Base-by-base conservation (phyloP, 2,329 filamentous ascomycete genomes). In the Scedosporium dehoogii region DNA sequence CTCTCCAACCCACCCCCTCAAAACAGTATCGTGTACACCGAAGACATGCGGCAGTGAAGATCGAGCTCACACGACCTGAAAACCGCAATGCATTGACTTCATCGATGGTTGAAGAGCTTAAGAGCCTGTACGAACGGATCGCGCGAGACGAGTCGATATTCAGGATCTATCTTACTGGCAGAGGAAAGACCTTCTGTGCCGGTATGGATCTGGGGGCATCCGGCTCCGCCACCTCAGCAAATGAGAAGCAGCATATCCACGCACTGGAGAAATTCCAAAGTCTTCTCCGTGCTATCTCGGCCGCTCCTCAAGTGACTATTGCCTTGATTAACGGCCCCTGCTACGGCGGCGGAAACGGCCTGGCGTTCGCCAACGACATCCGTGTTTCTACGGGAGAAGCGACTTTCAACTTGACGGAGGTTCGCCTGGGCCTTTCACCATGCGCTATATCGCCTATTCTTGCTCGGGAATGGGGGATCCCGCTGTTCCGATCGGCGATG, bases 281-380 rank as follows among this genome's bases (percentile, higher is more conserved):
- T 1, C 68, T 77, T 0, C 75, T 76, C 63, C 68, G 71, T 7
- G 69, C 68, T 0, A 74, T 77, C 25, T 72, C 74, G 29, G 63
- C 62, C 5, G 72, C 68, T 0, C 72, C 73, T 4, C 73, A 77
- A 58, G 70, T 72, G 3, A 77, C 73, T 0, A 73, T 77, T 46
- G 74, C 75, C 0, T 65, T 64, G 2, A 64, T 77, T 46, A 73
- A 77, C 51, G 75, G 76, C 0, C 72, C 75, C 1, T 70, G 70
- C 1, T 76, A 73, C 62, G 75, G 73, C 1, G 74, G 73, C 4
- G 75, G 75, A 0, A 73, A 76, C 6, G 75, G 75, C 0, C 68
- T 78, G 1, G 73, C 72, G 0, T 76, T 75, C 63, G 69, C 69
- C 2, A 77, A 73, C 65, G 74, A 77, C 61, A 67, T 76, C n/a